Evolutionary conservation across 768 basidiomycete species (phyloP).

Genomic region (Trametes cinnabarina): DNA sequence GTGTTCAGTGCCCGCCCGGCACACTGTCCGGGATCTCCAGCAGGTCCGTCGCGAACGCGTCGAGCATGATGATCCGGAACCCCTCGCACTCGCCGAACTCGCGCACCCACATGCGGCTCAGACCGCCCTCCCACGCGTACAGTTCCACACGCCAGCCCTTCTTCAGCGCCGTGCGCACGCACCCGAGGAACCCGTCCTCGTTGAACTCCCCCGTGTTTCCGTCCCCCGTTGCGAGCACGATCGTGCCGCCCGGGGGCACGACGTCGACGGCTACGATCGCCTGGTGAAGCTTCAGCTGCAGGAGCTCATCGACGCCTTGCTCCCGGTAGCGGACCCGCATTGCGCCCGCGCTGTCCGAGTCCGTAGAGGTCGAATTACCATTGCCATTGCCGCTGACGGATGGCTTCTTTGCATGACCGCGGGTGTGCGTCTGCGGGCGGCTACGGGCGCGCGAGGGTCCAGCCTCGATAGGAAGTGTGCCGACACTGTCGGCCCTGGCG

Average conservation of each 20-base stretch:
- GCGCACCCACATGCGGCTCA: slow-evolving; percentile 75
- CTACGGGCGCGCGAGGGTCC: slow-evolving; percentile 17
- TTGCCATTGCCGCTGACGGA: slow-evolving; percentile 15
- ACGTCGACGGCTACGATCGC: slow-evolving; percentile 70
- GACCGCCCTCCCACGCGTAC: slow-evolving; percentile 85
- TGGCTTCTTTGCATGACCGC: slow-evolving; percentile 25
- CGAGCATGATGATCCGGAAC: slow-evolving; percentile 36
- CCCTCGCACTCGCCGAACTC: slow-evolving; percentile 52
- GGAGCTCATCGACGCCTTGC: slow-evolving; percentile 92
- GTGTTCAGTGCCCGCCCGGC: slow-evolving; percentile 7
- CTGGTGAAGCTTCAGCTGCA: slow-evolving; percentile 91
- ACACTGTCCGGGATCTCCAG: slow-evolving; percentile 29
- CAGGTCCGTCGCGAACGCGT: slow-evolving; percentile 37
- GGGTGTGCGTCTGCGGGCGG: slow-evolving; percentile 14
- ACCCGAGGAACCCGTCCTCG: slow-evolving; percentile 89
- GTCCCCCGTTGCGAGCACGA: slow-evolving; percentile 92
- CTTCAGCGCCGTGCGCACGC: slow-evolving; percentile 80
- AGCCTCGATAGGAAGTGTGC: slow-evolving; percentile 8
- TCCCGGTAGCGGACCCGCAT: slow-evolving; percentile 68
- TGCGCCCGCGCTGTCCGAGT: slow-evolving; percentile 30
- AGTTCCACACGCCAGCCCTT: slow-evolving; percentile 95
- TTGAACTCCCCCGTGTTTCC: slow-evolving; percentile 91
- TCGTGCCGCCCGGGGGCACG: slow-evolving; percentile 64
- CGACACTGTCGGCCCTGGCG: background rate
- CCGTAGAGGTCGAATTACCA: slow-evolving; percentile 27